Evolutionary conservation across 176 grass and related monocot genomes (phyloP), one percentile per base, ranked within the genome.

Genomic region (Eragrostis nindensis): DNA sequence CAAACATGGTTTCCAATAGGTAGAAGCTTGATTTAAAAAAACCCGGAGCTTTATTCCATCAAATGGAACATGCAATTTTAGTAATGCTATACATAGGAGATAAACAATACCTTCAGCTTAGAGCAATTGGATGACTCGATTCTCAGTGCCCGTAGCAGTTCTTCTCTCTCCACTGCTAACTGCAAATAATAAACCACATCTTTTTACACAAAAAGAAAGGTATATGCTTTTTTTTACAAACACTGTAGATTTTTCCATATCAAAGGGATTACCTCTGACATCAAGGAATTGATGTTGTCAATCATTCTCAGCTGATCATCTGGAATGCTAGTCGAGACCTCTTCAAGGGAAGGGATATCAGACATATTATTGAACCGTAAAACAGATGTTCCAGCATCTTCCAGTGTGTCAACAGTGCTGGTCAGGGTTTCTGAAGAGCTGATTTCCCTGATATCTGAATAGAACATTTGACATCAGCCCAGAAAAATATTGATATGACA

Each of bases 121-220:
- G 91, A 94, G 85, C 97, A 99, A 90, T 99, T 99, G 54, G 93
- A 94, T 63, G 93, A 99, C 62, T 96, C 93, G 5, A 99, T 96
- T 91, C 87, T 99, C 70, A 99, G 46, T 70, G 87, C 97, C 56
- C 73, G 86, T 73, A 93, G 75, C 78, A 99, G 70, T 85, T 93
- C 93, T 38, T 94, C 97, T 90, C 93, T 96, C 87, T 99, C 97
- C 86, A 99, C 91, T 66, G 93, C 85, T 74, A 99, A 87, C 97
- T 99, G 92, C 56, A 89, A 71, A 86, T 67, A 83, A 87, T 26
- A 49, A 36, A 60, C 13, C 25, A 56, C 56, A 63, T 42, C 8
- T 54, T 81, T 26, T 70, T 44, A 64, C 45, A 62, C n/a, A 76
- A 81, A 72, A 71, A 45, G 57, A 46, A 81, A 74, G 22, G 71